Conservation (phyloP, 306 rosid species). For the Gastrolobium villosum region DNA sequence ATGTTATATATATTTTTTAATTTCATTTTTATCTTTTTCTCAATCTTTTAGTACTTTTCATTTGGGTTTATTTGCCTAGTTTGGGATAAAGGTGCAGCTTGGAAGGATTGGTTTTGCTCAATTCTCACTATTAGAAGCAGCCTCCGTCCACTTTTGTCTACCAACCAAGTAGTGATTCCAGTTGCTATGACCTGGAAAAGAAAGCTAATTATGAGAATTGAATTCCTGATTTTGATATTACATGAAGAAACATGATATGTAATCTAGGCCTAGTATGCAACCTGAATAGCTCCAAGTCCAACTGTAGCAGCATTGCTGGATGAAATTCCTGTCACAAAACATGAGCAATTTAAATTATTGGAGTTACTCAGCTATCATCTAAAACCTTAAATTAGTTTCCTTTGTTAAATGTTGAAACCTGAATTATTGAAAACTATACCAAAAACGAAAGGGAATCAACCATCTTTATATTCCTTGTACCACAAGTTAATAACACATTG, state of each 20-base stretch:
- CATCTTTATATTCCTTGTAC: neutral
- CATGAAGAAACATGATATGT: neutral
- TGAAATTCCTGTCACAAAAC: conserved; percentile 68
- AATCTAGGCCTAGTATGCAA: conserved; percentile 38
- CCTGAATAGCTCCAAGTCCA: conserved; percentile 87
- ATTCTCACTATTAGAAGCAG: conserved; percentile 71
- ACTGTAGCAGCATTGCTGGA: conserved; percentile 72
- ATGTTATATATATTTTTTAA: too few species aligned
- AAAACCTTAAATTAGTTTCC: conserved; percentile 34
- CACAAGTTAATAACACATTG: neutral
- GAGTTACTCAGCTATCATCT: conserved; percentile 8
- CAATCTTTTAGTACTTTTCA: too few species aligned
- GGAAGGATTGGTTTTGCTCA: conserved; percentile 9
- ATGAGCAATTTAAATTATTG: conserved; percentile 29
- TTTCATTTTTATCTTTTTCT: too few species aligned
- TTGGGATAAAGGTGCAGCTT: too few species aligned
- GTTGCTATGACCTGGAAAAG: conserved; percentile 71
- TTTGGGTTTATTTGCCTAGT: too few species aligned
- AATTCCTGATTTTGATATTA: conserved; percentile 31
- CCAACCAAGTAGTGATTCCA: conserved; percentile 81
- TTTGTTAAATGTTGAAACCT: neutral
- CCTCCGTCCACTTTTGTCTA: conserved; percentile 86
- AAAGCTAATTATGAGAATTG: conserved; percentile 25
- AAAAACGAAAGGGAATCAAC: neutral
- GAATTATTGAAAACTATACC: neutral